A percentile compares a stretch with the other conserved stretches of the same genome.
These are phyloP conservation scores for Musa itinerans DNA, from an alignment of 176 grass and related monocot genomes.

Conservation along the genomic window DNA sequence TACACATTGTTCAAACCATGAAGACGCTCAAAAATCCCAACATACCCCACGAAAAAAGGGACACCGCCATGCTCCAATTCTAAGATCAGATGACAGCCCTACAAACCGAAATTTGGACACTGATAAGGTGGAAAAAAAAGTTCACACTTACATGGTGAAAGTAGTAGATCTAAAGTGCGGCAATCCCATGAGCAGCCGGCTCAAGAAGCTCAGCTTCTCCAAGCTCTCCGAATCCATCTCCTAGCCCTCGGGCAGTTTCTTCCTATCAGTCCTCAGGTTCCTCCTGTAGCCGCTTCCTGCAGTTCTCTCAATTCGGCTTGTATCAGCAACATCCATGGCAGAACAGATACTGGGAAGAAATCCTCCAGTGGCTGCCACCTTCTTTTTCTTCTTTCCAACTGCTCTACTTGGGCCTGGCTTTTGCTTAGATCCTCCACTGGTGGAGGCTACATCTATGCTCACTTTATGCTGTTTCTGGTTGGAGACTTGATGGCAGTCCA, in stretches of 20 bases:
- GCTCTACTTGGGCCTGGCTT: neutral
- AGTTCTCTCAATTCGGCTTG: neutral
- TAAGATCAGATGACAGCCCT: conserved; percentile 29
- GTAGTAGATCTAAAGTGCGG: conserved; percentile 83
- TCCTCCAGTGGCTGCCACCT: neutral
- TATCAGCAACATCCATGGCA: neutral
- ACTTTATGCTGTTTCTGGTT: neutral
- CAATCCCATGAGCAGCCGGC: conserved; percentile 78
- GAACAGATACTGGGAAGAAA: conserved; percentile 7
- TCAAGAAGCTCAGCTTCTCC: conserved; percentile 93
- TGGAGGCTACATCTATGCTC: neutral
- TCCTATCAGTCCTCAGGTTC: neutral
- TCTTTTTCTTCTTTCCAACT: neutral
- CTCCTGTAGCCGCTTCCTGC: neutral
- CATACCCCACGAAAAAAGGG: conserved; percentile 34
- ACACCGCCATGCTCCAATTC: conserved; percentile 30
- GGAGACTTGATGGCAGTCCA: neutral
- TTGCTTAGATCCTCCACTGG: neutral
- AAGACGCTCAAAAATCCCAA: conserved; percentile 34
- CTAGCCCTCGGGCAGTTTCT: conserved; percentile 24
- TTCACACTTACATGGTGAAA: conserved; percentile 39
- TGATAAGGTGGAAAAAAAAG: conserved; percentile 56
- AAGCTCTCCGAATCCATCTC: conserved; percentile 91
- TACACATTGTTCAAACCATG: conserved; percentile 16
- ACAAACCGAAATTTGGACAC: conserved; percentile 24